Evolutionary conservation across 1,284 basidiomycete genomes (phyloP).

Genomic region (Vanrija sp.): DNA sequence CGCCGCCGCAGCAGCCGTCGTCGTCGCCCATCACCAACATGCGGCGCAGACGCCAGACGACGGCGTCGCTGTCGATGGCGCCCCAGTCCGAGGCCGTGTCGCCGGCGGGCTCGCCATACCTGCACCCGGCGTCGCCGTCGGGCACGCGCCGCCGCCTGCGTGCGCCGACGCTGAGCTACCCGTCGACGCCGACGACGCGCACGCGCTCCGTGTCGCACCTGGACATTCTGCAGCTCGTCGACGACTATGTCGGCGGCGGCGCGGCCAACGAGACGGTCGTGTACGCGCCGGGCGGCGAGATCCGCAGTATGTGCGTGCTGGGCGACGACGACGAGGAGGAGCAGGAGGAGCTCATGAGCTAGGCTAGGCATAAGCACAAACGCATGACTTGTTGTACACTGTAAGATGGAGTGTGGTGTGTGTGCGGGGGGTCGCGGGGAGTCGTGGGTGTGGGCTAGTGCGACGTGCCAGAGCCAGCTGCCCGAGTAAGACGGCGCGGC

Average conservation of each 20-base stretch:
- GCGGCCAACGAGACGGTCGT: slow-evolving; percentile 47
- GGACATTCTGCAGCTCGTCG: slow-evolving; percentile 43
- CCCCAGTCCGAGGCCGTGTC: slow-evolving; percentile 19
- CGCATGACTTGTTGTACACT: no score
- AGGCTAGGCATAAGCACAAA: background rate
- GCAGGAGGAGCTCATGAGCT: slow-evolving; percentile 2
- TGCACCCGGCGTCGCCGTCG: slow-evolving; percentile 30
- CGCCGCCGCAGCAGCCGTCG: background rate
- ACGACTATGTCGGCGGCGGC: slow-evolving; percentile 44
- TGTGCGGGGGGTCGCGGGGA: no score
- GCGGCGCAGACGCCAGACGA: slow-evolving; percentile 21
- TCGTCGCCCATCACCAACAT: background rate
- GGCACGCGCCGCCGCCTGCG: slow-evolving; percentile 28
- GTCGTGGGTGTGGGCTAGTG: no score
- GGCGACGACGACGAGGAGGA: slow-evolving; percentile 29
- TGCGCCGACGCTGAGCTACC: slow-evolving; percentile 24
- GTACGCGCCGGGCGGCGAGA: slow-evolving; percentile 41
- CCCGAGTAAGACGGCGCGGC: no score
- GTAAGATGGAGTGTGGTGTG: no score
- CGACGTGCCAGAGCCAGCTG: no score
- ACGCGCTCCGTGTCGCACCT: slow-evolving; percentile 39
- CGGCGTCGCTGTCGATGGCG: slow-evolving; percentile 12
- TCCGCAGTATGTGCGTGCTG: slow-evolving; percentile 37
- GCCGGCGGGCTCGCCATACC: slow-evolving; percentile 7
- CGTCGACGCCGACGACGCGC: slow-evolving; percentile 33